Conservation (phyloP, 306 rosid species). For the Gastrolobium bilobum region DNA sequence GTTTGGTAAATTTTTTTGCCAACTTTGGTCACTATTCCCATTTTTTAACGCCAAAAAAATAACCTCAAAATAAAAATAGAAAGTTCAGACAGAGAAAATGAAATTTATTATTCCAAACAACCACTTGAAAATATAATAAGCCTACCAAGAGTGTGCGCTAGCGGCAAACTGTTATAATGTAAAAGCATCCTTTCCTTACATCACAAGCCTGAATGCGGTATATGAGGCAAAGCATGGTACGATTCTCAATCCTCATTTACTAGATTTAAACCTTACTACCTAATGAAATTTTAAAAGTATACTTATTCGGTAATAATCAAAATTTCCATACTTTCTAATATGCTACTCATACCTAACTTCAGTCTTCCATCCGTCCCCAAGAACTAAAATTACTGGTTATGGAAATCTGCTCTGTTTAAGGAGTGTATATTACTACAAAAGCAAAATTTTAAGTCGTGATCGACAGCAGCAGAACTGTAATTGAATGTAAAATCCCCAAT, state of each 20-base stretch:
- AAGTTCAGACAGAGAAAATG: neutral
- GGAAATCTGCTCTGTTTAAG: constrained; percentile 11
- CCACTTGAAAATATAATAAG: constrained; percentile 5
- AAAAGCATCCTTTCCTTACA: constrained; percentile 8
- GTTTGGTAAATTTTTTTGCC: no score
- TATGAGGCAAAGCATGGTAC: neutral
- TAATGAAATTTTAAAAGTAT: neutral
- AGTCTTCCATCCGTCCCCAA: neutral
- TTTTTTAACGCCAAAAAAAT: no score
- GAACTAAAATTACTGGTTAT: neutral
- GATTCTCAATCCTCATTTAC: constrained; percentile 9
- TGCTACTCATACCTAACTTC: constrained; percentile 12
- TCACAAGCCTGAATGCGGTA: constrained; percentile 14
- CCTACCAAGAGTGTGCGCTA: neutral
- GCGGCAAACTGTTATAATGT: constrained; percentile 1
- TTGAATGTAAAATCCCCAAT: neutral
- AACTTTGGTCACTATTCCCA: no score
- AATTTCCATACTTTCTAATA: neutral
- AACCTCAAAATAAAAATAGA: neutral
- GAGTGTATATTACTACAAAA: constrained; percentile 14
- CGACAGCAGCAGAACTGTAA: neutral
- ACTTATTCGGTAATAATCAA: constrained; percentile 27
- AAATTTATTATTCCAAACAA: constrained; percentile 10
- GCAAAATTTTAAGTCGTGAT: neutral
- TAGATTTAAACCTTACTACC: neutral